A percentile compares a stretch with the other conserved stretches of the same genome.
phyloP scores from a whole-genome alignment of 495 filamentous ascomycete species.

The Lasiosphaeriaceae sp. region DNA sequence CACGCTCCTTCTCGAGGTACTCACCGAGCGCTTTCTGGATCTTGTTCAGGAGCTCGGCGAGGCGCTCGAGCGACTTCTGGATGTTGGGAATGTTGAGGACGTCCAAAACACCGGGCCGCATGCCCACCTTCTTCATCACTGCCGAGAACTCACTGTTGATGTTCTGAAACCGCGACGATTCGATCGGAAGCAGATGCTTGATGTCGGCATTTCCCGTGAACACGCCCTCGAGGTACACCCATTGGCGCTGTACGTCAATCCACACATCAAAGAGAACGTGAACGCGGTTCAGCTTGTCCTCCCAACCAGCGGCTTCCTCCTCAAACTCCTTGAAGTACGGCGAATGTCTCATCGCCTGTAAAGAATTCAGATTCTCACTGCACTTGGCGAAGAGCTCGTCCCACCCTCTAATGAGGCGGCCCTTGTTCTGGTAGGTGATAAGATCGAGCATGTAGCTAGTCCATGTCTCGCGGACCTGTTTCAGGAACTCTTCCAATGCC shows the following conservation, averaged over 20 bases:
- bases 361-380: constrained; percentile 92
- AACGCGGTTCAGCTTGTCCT: constrained; percentile 95
- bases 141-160: constrained; percentile 98
- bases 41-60: constrained; percentile 94
- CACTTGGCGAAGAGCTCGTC: constrained; percentile 98
- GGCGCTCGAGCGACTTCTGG: constrained; percentile 89
- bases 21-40: constrained; percentile 99
- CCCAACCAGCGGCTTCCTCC: constrained; percentile 92
- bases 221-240: constrained; percentile 98
- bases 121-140: constrained; percentile 98
- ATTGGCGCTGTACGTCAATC: constrained; percentile 99
- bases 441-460: constrained; percentile 89
- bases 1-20: constrained; percentile 94
- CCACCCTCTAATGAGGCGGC: constrained; percentile 93
- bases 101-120: constrained; percentile 88
- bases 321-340: constrained; percentile 99
- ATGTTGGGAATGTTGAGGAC: constrained; percentile 92
- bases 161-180: constrained; percentile 94
- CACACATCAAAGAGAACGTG: constrained; percentile 98
- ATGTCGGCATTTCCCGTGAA: constrained; percentile 99
- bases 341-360: constrained; percentile 98
- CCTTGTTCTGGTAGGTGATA: constrained; percentile 96
- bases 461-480: constrained; percentile 95
- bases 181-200: constrained; percentile 93
- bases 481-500: constrained; percentile 96